Conservation (phyloP, 345 rosid genomes). For the Trapa bicornis region DNA sequence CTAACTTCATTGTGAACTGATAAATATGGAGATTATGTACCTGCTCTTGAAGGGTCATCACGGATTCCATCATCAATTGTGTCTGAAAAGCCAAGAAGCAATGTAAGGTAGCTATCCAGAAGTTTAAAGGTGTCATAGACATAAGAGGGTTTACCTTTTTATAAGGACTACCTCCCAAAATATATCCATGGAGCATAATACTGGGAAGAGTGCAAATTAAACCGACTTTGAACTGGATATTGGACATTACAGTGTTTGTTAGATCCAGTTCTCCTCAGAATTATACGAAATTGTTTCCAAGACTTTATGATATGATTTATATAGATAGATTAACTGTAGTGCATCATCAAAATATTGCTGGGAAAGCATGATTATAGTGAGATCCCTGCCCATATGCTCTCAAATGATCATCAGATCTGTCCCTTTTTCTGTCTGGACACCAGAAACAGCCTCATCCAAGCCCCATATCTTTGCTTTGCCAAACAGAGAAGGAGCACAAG, state of each 20-base stretch:
- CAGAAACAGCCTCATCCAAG: neutral
- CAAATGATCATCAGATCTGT: neutral
- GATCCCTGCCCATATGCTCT: neutral
- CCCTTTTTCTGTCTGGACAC: neutral
- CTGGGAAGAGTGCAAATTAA: no score
- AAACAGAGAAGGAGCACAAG: neutral
- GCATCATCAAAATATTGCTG: neutral
- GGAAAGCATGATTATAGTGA: neutral
- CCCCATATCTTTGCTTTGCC: neutral
- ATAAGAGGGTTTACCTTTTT: no score
- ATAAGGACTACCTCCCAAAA: no score
- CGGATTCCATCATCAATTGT: slow-evolving; percentile 19
- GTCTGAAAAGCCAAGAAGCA: slow-evolving; percentile 14
- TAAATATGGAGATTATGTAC: slow-evolving; percentile 11
- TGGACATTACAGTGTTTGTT: no score
- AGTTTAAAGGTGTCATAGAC: no score
- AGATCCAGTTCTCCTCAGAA: neutral
- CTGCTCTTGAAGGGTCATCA: slow-evolving; percentile 26
- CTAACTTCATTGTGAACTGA: neutral
- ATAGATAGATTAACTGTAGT: neutral
- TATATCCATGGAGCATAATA: no score
- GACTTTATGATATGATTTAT: neutral
- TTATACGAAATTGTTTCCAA: neutral
- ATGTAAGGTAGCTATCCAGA: neutral
- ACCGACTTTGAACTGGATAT: no score